Evolutionary conservation across 1,284 basidiomycete species (phyloP).

Genomic region (Agroathelia rolfsii): DNA sequence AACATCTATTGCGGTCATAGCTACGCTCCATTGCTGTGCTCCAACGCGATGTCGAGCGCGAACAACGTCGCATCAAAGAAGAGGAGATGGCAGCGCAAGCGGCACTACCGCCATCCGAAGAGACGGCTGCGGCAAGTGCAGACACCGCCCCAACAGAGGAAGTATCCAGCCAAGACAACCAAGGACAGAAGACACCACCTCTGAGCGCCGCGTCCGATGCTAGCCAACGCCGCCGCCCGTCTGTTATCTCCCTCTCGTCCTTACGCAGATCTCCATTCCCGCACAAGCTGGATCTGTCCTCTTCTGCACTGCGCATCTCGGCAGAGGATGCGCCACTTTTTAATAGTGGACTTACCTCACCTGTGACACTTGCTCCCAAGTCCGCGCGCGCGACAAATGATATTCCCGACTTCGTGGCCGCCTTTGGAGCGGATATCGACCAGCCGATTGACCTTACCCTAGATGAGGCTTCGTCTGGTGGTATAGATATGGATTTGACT

Average conservation of each 20-base stretch:
- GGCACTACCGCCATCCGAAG: conserved; percentile 21
- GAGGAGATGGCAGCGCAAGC: conserved; percentile 32
- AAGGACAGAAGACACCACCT: conserved; percentile 14
- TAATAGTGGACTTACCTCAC: conserved; percentile 50
- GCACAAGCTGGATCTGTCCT: conserved; percentile 64
- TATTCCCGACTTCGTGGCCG: conserved; percentile 51
- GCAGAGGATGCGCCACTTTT: conserved; percentile 51
- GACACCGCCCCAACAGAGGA: conserved; percentile 11
- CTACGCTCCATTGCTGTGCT: conserved; percentile 59
- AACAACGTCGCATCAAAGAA: conserved; percentile 43
- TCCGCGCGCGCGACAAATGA: conserved; percentile 56
- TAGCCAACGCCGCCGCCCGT: conserved; percentile 42
- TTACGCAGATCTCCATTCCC: conserved; percentile 60
- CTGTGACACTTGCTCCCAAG: conserved; percentile 68
- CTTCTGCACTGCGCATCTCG: conserved; percentile 48
- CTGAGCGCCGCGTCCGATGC: conserved; percentile 19
- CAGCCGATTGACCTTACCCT: conserved; percentile 38
- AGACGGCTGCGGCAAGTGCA: conserved; percentile 18
- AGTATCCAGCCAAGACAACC: conserved; percentile 12
- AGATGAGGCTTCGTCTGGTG: conserved; percentile 25
- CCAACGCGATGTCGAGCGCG: conserved; percentile 53
- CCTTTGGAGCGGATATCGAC: conserved; percentile 43
- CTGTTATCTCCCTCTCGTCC: conserved; percentile 67
- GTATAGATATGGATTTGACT: conserved; percentile 18
- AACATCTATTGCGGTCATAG: conserved; percentile 23